Conservation (phyloP, 2,329 filamentous ascomycete species). For the Cytospora leucostoma region DNA sequence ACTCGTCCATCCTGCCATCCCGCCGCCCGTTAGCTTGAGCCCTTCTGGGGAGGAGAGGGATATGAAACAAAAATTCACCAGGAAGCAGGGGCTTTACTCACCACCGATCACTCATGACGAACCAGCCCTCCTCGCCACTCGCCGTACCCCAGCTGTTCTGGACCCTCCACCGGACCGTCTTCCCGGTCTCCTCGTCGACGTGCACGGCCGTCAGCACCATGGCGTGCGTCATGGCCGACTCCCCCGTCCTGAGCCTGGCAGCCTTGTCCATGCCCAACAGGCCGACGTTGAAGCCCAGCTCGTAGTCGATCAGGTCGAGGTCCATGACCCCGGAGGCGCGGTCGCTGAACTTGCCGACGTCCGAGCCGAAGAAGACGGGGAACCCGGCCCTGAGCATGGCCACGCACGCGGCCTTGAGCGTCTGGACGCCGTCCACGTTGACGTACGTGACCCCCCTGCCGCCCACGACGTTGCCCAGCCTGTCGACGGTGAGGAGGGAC, state of each 20-base stretch:
- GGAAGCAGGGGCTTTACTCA: background rate
- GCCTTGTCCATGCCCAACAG: slow-evolving; percentile 77
- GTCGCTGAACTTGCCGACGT: slow-evolving; percentile 83
- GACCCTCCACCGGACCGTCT: slow-evolving; percentile 77
- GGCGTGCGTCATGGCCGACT: slow-evolving; percentile 85
- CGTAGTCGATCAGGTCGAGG: slow-evolving; percentile 72
- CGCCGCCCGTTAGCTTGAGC: background rate
- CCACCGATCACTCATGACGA: slow-evolving; percentile 84
- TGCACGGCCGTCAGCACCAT: slow-evolving; percentile 92
- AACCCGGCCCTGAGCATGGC: slow-evolving; percentile 76
- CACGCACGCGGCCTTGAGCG: slow-evolving; percentile 73
- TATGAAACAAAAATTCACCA: background rate
- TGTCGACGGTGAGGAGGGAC: slow-evolving; percentile 71
- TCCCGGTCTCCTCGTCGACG: slow-evolving; percentile 61
- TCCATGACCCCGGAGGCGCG: slow-evolving; percentile 75
- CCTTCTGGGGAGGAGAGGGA: background rate
- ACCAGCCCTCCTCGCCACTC: slow-evolving; percentile 77
- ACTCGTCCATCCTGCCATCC: slow-evolving; percentile 62
- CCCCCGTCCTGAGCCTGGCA: slow-evolving; percentile 70
- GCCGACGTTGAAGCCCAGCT: slow-evolving; percentile 78
- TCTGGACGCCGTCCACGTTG: slow-evolving; percentile 72
- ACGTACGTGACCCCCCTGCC: slow-evolving; percentile 77
- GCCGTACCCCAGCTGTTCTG: slow-evolving; percentile 81
- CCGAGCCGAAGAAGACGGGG: slow-evolving; percentile 86
- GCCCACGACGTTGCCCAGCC: slow-evolving; percentile 80